These are phyloP conservation scores for Botryotinia narcissicola DNA, from an alignment of 2,329 filamentous ascomycete species.

Conservation along the genomic window DNA sequence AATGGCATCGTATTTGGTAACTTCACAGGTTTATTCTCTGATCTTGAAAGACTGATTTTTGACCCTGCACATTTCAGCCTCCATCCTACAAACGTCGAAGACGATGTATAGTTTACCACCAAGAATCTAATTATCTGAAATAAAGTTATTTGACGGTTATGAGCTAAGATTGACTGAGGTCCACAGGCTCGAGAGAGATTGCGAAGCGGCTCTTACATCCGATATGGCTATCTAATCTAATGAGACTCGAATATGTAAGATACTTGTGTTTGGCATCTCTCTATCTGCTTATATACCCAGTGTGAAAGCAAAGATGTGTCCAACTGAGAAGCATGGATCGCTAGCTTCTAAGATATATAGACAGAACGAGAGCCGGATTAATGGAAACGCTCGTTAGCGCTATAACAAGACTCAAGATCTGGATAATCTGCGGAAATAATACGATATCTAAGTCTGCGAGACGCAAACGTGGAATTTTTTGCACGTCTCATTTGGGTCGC, in stretches of 20 bases:
- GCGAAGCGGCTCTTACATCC: background rate
- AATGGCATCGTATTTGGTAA: background rate
- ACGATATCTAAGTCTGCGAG: background rate
- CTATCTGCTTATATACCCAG: background rate
- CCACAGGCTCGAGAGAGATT: background rate
- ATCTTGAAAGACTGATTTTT: background rate
- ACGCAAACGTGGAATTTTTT: background rate
- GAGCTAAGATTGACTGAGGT: background rate
- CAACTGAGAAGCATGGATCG: background rate
- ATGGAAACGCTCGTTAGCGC: background rate
- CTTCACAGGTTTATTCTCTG: background rate
- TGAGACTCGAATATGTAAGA: background rate
- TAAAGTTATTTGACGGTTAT: background rate
- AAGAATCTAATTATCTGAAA: background rate
- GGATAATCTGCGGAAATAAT: too few relatives aligned
- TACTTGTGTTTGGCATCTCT: background rate
- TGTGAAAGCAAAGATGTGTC: background rate
- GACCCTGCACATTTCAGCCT: background rate
- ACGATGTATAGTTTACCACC: background rate
- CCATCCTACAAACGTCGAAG: background rate
- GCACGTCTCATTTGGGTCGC: conserved; percentile 3
- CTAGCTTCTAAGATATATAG: too few relatives aligned
- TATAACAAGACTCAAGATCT: background rate
- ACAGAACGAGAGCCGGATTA: background rate
- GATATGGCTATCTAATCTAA: background rate